Evolutionary conservation across 306 rosid genomes (phyloP).

Genomic region (Sphenostylis stenocarpa): DNA sequence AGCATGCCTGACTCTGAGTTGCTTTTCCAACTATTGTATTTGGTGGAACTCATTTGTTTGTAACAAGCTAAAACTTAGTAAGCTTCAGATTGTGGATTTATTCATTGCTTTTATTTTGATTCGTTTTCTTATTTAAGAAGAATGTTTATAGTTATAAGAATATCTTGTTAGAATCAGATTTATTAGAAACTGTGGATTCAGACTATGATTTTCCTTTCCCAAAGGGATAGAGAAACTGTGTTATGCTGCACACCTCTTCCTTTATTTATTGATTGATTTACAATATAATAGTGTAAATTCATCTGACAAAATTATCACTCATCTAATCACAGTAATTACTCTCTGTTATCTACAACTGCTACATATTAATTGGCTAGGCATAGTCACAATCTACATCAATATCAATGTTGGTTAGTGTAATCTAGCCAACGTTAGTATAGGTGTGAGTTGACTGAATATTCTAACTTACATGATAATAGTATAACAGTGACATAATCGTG

Average conservation of each 20-base stretch:
- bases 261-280: background rate
- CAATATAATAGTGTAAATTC: background rate
- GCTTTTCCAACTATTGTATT: too few relatives aligned
- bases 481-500: background rate
- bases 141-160: too few relatives aligned
- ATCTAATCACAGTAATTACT: background rate
- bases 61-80: too few relatives aligned
- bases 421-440: background rate
- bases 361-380: background rate
- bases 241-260: background rate
- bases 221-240: background rate
- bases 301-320: background rate
- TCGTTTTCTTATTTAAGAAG: too few relatives aligned
- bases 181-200: background rate
- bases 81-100: too few relatives aligned
- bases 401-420: background rate
- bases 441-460: background rate
- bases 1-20: too few relatives aligned
- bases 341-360: background rate
- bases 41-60: too few relatives aligned
- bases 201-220: background rate
- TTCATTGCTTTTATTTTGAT: too few relatives aligned
- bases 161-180: too few relatives aligned
- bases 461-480: background rate
- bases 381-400: background rate